Conservation (phyloP, 2,329 filamentous ascomycete genomes). For the Cladosporium cucumerinum region DNA sequence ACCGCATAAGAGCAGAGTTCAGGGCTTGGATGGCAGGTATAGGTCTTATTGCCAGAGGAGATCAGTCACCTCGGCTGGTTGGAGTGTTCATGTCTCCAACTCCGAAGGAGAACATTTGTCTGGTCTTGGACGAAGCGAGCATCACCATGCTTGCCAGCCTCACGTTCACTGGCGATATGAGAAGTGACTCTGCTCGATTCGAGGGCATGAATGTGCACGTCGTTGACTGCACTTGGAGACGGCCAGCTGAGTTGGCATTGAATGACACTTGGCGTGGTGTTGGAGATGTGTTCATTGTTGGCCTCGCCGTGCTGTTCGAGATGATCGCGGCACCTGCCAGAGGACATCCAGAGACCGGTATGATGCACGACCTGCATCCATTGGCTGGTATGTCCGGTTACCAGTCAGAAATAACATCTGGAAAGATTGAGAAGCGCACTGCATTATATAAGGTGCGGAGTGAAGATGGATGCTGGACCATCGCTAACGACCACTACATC, state of each 20-base stretch:
- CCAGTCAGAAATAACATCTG: neutral
- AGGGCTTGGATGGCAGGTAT: neutral
- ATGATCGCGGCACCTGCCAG: neutral
- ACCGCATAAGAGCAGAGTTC: neutral
- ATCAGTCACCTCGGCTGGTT: neutral
- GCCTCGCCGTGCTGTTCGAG: neutral
- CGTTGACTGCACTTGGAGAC: neutral
- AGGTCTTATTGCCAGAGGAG: neutral
- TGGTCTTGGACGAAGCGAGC: neutral
- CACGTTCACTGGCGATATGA: neutral
- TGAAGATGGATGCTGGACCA: constrained; percentile 13
- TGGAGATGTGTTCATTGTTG: neutral
- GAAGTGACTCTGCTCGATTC: neutral
- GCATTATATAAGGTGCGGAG: neutral
- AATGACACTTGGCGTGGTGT: neutral
- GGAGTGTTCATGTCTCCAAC: neutral
- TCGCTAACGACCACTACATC: constrained; percentile 10
- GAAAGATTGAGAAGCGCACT: too few species aligned
- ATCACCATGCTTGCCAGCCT: neutral
- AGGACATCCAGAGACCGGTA: neutral
- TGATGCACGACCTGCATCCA: constrained; percentile 1
- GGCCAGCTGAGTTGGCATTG: neutral
- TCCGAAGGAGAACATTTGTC: constrained; percentile 3
- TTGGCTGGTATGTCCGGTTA: constrained; percentile 2
- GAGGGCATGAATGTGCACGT: neutral